Conservation (phyloP, 805 yeast species). For the Hanseniaspora lindneri region DNA sequence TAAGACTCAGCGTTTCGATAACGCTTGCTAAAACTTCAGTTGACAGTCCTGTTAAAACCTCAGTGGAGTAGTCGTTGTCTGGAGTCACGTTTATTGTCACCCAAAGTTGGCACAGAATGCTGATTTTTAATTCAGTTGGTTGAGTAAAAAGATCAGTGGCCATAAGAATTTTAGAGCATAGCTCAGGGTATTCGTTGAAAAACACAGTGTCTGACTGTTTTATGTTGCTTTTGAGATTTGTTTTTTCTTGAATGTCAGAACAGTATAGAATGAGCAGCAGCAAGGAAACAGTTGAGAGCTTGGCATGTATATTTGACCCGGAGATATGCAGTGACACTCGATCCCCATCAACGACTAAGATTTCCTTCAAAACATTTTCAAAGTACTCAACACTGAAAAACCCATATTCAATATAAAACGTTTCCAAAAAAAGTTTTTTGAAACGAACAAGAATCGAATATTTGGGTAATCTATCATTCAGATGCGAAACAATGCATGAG, state of each 20-base stretch:
- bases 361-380: conserved; percentile 24
- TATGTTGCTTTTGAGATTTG: conserved; percentile 2
- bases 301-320: conserved; percentile 22
- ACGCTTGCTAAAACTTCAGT: conserved; percentile 28
- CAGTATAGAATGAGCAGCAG: conserved; percentile 25
- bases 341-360: conserved; percentile 20
- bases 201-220: conserved; percentile 18
- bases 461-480: too few species aligned
- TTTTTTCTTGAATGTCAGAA: conserved; percentile 16
- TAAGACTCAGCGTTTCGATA: conserved; percentile 25
- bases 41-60: conserved; percentile 27
- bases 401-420: conserved; percentile 25
- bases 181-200: conserved; percentile 19
- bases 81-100: conserved; percentile 28
- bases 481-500: too few species aligned
- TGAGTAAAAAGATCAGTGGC: conserved; percentile 26
- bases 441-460: too few species aligned
- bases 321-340: conserved; percentile 23
- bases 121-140: conserved; percentile 25
- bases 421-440: conserved; percentile 24
- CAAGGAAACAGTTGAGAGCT: conserved; percentile 24
- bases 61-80: conserved; percentile 24
- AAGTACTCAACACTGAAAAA: conserved; percentile 24
- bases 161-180: conserved; percentile 23
- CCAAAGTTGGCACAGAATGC: conserved; percentile 27